Percentiles rank a stretch among this genome's conserved stretches.
These are phyloP conservation scores for Calonectria ilicicola DNA, from an alignment of 2,329 filamentous ascomycete genomes.

Conservation along the genomic window DNA sequence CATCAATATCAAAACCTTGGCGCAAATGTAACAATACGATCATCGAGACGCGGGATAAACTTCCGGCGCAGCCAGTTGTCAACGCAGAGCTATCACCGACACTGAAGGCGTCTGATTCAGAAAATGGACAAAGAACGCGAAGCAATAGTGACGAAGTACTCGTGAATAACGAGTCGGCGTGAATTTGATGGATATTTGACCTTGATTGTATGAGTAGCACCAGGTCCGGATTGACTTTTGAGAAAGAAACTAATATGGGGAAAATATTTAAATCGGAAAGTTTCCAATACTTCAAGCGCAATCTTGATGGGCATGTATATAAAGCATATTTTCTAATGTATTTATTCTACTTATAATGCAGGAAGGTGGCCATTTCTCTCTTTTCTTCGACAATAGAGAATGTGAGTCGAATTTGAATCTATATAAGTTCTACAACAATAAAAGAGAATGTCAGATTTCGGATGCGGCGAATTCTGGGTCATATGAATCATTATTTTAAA, in stretches of 20 bases:
- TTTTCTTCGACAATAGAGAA: no score
- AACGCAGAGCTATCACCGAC: neutral
- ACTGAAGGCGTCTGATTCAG: neutral
- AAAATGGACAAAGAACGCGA: neutral
- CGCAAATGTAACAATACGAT: neutral
- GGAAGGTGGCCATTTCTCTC: neutral
- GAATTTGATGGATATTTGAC: neutral
- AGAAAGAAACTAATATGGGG: neutral
- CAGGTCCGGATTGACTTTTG: neutral
- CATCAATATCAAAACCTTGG: neutral
- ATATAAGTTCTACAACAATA: no score
- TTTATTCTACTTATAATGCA: neutral
- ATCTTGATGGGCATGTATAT: neutral
- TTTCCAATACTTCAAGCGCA: neutral
- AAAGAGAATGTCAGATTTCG: no score
- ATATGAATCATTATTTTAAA: no score
- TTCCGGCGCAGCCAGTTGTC: neutral
- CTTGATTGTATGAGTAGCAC: neutral
- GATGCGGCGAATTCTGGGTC: no score
- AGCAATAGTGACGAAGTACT: neutral
- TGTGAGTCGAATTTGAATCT: no score
- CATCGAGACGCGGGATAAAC: neutral
- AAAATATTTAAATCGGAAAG: neutral
- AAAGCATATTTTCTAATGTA: no score
- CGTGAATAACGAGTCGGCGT: neutral